Evolutionary conservation across 805 yeast genomes (phyloP).

Genomic region (Blastobotrys peoriensis): DNA sequence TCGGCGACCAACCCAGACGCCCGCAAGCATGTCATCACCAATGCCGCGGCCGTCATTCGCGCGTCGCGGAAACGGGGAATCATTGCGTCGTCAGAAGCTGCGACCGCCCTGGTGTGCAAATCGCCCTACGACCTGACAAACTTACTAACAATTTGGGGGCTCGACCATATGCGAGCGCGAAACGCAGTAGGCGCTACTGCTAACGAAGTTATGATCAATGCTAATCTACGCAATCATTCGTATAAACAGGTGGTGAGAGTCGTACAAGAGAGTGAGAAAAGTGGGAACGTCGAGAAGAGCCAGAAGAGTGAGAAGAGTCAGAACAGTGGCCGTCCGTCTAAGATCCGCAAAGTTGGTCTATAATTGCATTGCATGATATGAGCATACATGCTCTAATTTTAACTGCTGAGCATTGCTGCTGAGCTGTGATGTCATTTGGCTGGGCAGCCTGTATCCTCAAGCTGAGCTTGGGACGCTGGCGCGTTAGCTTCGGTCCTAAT

Average conservation of each 20-base stretch:
- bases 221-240: conserved; percentile 64
- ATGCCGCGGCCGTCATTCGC: conserved; percentile 67
- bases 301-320: conserved; percentile 6
- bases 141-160: conserved; percentile 61
- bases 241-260: conserved; percentile 59
- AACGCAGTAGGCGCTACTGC: conserved; percentile 56
- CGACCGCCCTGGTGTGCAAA: conserved; percentile 46
- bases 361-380: too few species aligned
- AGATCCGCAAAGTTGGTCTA: too few species aligned
- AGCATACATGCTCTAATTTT: too few species aligned
- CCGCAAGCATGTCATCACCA: conserved; percentile 61
- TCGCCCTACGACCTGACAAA: conserved; percentile 63
- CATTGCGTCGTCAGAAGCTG: conserved; percentile 72
- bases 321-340: too few species aligned
- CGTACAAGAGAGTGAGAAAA: conserved; percentile 1
- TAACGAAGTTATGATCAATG: conserved; percentile 60
- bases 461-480: too few species aligned
- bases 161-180: conserved; percentile 56
- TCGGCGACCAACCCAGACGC: conserved; percentile 30
- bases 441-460: too few species aligned
- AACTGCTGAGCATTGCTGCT: too few species aligned
- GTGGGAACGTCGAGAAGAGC: conserved; percentile 2
- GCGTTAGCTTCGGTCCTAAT: too few species aligned
- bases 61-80: conserved; percentile 79
- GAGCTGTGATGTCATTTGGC: too few species aligned